A percentile compares a stretch with the other conserved stretches of the same genome.
Conservation (phyloP, 169 alveolate genomes). For the Cryptosporidium felis region DNA sequence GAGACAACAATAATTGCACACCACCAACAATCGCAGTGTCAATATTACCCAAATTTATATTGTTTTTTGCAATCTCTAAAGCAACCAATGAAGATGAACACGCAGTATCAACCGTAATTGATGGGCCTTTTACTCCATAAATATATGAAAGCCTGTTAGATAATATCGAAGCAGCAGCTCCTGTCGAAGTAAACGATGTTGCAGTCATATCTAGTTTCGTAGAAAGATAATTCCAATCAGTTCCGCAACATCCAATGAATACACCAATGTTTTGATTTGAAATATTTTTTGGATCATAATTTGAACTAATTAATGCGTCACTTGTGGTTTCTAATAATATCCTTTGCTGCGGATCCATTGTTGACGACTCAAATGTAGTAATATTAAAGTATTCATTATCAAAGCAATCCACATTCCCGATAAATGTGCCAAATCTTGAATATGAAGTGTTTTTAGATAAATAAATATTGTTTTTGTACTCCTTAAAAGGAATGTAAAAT, state of each 20-base stretch:
- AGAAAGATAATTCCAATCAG: slow-evolving; percentile 75
- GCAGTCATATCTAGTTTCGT: slow-evolving; percentile 54
- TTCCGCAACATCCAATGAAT: slow-evolving; percentile 77
- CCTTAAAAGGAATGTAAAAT: slow-evolving; percentile 18
- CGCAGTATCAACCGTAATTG: slow-evolving; percentile 81
- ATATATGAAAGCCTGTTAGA: slow-evolving; percentile 76
- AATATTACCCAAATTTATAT: slow-evolving; percentile 40
- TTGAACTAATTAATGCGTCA: slow-evolving; percentile 43
- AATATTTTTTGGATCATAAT: slow-evolving; percentile 19
- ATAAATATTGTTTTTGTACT: slow-evolving; percentile 11
- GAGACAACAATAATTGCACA: slow-evolving; percentile 45
- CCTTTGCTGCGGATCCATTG: slow-evolving; percentile 80
- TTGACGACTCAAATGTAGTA: slow-evolving; percentile 62
- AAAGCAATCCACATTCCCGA: slow-evolving; percentile 72
- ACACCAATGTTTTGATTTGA: slow-evolving; percentile 72
- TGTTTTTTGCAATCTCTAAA: slow-evolving; percentile 73
- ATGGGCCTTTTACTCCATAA: slow-evolving; percentile 76
- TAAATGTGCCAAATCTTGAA: slow-evolving; percentile 73
- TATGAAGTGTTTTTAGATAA: slow-evolving; percentile 22
- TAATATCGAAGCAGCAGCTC: slow-evolving; percentile 73
- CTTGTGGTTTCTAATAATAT: slow-evolving; percentile 72
- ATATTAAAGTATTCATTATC: slow-evolving; percentile 73
- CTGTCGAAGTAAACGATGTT: slow-evolving; percentile 70
- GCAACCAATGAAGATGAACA: slow-evolving; percentile 82
- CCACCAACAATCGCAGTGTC: slow-evolving; percentile 68